Base-by-base conservation (phyloP, 2,329 filamentous ascomycete genomes). In the Apiospora sp. region DNA sequence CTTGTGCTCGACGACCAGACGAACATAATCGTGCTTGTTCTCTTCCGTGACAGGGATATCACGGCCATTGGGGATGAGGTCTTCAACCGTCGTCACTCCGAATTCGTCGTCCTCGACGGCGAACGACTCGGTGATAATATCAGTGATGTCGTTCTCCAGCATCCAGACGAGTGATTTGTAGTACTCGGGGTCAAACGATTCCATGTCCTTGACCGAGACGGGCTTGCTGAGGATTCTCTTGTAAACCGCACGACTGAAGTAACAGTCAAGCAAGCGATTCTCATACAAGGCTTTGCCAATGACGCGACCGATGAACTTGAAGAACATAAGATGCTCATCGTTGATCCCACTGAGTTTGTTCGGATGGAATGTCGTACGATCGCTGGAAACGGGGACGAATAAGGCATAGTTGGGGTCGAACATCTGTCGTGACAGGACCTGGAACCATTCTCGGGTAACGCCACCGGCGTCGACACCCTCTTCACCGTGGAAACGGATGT, bases 131-230 rank as follows among this genome's bases (percentile, higher is more conserved):
- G 94, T 96, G 78, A 98, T 96, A 79, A 98, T 95, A 79, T 98
- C 96, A 5, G 95, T 98, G 78, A 99, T 99, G 80, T 99, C 96
- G 79, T 99, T 98, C 81, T 98, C 94, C 72, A 98, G 88, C 92
- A 99, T 98, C 97, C 97, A 99, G 74, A 96, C 91, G 30, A 99
- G 89, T 19, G 96, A 98, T 83, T 98, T 99, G 90, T 98, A 98
- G 86, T 99, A 99, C 79, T 99, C 96, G 4, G 97, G 92, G 82
- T 99, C 96, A 74, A 99, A 93, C 30, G 95, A 98, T 83, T 99
- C 96, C 95, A 99, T 98, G 79, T 99, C 96, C 86, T 99, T 99
- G 83, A 99, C 93, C 12, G 95, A 98, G 54, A 98, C 96, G 4
- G 94, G 91, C 82, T 97, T 97, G 81, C 96, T 94, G 41, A 99